Percentiles rank a stretch among this genome's conserved stretches.
phyloP scores from a whole-genome alignment of 2,329 filamentous ascomycete species.

The Dactylellina cionopaga region DNA sequence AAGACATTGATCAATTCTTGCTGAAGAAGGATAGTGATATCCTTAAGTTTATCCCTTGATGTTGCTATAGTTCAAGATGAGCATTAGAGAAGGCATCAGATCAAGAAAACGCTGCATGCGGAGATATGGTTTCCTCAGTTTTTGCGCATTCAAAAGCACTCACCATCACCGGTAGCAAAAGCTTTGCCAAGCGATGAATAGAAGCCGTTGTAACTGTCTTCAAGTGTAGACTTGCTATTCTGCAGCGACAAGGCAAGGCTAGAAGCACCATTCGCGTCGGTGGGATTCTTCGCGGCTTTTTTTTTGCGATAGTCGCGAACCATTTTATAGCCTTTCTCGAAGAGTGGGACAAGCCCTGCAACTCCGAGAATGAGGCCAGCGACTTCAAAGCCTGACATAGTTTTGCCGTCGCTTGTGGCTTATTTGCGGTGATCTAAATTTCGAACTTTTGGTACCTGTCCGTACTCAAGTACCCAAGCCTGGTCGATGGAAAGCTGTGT shows the following conservation, averaged over 20 bases:
- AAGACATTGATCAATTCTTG: background rate
- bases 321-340: conserved; percentile 6
- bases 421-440: no score
- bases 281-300: background rate
- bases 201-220: background rate
- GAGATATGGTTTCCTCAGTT: background rate
- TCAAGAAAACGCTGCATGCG: background rate
- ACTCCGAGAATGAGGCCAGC: background rate
- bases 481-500: no score
- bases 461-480: no score
- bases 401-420: no score
- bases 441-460: no score
- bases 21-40: conserved; percentile 7
- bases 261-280: no score
- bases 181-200: background rate
- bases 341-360: background rate
- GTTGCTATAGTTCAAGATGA: background rate
- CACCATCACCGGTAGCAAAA: conserved; percentile 3
- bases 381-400: conserved; percentile 14
- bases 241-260: background rate
- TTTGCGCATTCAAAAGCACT: no score
- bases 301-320: background rate
- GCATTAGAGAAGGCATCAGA: background rate
- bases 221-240: background rate
- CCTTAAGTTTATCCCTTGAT: background rate